Conservation (phyloP, 352 stramenopile genomes). For the Phytopythium chamaehyphon region DNA sequence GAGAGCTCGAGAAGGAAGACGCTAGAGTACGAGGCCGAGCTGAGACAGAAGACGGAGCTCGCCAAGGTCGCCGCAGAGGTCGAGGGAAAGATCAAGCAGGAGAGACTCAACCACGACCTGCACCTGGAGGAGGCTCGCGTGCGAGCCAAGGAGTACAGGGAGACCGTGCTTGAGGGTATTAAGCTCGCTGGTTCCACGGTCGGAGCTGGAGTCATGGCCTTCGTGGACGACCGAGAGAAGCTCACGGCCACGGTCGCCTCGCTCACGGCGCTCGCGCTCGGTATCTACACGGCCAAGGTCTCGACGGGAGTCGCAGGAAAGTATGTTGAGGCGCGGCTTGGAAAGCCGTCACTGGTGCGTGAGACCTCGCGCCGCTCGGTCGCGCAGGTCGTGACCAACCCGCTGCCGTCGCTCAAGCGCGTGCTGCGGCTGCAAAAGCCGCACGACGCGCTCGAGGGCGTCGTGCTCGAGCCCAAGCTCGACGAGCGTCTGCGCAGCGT, state of each 20-base stretch:
- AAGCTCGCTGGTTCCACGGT: constrained; percentile 93
- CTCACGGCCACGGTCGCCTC: constrained; percentile 94
- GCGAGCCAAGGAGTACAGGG: constrained; percentile 87
- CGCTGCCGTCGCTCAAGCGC: constrained; percentile 86
- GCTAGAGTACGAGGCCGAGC: constrained; percentile 96
- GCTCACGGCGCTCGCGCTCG: constrained; percentile 92
- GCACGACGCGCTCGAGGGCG: constrained; percentile 92
- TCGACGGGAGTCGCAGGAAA: constrained; percentile 91
- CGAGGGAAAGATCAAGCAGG: constrained; percentile 94
- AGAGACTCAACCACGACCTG: constrained; percentile 98
- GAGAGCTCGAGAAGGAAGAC: constrained; percentile 97
- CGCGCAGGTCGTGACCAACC: constrained; percentile 78
- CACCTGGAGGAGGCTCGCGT: constrained; percentile 95
- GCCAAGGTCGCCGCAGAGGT: constrained; percentile 95
- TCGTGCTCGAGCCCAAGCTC: constrained; percentile 94
- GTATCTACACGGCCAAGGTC: constrained; percentile 95
- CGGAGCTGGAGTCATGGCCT: constrained; percentile 90
- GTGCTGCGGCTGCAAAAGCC: constrained; percentile 86
- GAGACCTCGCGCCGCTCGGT: constrained; percentile 93
- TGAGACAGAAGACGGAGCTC: constrained; percentile 93
- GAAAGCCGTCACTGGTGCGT: constrained; percentile 96
- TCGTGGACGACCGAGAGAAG: constrained; percentile 95
- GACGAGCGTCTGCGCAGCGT: constrained; percentile 94
- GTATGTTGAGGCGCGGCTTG: constrained; percentile 95
- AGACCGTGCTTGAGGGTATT: constrained; percentile 96